Evolutionary conservation across 306 rosid species (phyloP), one percentile per base, ranked within the genome.

Genomic region (Prunus fruticosa): DNA sequence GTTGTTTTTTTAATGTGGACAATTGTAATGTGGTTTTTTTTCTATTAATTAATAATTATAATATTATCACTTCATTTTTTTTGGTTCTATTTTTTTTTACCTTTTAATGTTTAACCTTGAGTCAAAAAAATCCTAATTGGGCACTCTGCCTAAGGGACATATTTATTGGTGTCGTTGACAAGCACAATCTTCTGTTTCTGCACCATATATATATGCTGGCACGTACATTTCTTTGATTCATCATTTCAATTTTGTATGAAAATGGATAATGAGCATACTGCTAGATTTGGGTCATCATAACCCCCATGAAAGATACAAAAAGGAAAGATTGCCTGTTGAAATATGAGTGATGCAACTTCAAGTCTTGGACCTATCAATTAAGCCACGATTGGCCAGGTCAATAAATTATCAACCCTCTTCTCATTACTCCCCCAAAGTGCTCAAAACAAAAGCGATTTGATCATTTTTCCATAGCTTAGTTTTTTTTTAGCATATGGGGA

Each of bases 251-350:
- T 23, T 27, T 34, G 23, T 34, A n/a, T 54, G 75, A 71, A 12
- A 22, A 71, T 16, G 46, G n/a, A 54, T 38, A 32, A 45, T 8
- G 16, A 56, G 51, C 64, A 38, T 52, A 71, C 52, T 20, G 53
- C 45, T 56, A 16, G 41, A 72, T 72, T 72, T 72, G 41, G 73
- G 73, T 46, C 47, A 56, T 72, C 15, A 72, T 22, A 22, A 14
- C 76, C 14, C 53, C 66, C 34, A 72, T 23, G 76, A 56, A 72
- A 56, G 20, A 72, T 56, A 32, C 66, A 56, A 72, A 72, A 56
- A 56, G 34, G 76, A 56, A 56, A 13, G 28, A 20, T 56, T 56
- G 14, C 62, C 28, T 56, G 28, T 54, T 54, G 61, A n/a, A 3
- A 56, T 7, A 6, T 25, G 28, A 56, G 20, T 56, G 62, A 56